phyloP scores from a whole-genome alignment of 2,329 filamentous ascomycete genomes.

The Metarhizium sp. region DNA sequence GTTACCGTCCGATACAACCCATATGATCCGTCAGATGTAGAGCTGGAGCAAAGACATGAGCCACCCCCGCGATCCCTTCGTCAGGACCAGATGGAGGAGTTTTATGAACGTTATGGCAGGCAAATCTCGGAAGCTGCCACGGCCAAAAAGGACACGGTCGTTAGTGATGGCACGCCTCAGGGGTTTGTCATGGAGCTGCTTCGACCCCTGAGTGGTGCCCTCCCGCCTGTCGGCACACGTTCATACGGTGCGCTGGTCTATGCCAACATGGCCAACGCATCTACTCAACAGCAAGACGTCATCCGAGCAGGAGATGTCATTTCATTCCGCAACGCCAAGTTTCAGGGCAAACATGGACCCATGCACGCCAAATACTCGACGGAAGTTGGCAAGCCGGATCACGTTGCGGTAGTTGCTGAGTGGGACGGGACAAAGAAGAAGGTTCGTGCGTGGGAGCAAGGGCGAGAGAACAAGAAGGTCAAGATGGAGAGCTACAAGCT shows the following conservation, averaged over 20 bases:
- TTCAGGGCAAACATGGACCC: slow-evolving; percentile 88
- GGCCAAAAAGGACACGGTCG: slow-evolving; percentile 65
- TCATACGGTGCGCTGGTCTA: slow-evolving; percentile 90
- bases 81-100: slow-evolving; percentile 87
- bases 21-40: slow-evolving; percentile 60
- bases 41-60: slow-evolving; percentile 80
- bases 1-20: slow-evolving; percentile 73
- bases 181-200: slow-evolving; percentile 73
- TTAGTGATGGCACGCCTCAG: slow-evolving; percentile 77
- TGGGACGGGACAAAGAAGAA: slow-evolving; percentile 99
- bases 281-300: slow-evolving; percentile 81
- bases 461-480: slow-evolving; percentile 84
- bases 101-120: slow-evolving; percentile 73
- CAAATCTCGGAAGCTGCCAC: slow-evolving; percentile 62
- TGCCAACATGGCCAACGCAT: slow-evolving; percentile 88
- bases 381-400: slow-evolving; percentile 81
- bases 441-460: slow-evolving; percentile 90
- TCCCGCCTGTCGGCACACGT: slow-evolving; percentile 77
- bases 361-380: slow-evolving; percentile 91
- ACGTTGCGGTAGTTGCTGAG: slow-evolving; percentile 85
- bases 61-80: slow-evolving; percentile 70
- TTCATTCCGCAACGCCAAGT: slow-evolving; percentile 83
- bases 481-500: slow-evolving; percentile 92
- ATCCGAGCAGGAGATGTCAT: slow-evolving; percentile 91
- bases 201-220: slow-evolving; percentile 59